Percentiles rank a stretch among this genome's conserved stretches.
phyloP scores from a whole-genome alignment of 176 grass and related monocot genomes.

The Metroxylon sagu region DNA sequence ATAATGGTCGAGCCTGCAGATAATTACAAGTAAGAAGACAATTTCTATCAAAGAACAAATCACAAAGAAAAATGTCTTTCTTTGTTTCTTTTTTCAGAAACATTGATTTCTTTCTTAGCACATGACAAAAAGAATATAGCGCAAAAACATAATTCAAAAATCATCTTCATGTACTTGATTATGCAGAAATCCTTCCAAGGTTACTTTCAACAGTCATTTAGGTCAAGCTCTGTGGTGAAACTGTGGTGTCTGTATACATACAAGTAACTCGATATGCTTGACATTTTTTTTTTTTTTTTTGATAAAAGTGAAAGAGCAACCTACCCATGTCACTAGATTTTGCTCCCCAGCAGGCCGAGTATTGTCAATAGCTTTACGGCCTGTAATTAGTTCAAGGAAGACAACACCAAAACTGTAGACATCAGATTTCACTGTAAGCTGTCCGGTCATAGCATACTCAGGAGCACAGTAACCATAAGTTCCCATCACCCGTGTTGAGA shows the following conservation, averaged over 20 bases:
- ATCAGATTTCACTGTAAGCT: constrained; percentile 90
- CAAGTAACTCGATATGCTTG: neutral
- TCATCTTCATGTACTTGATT: too few species aligned
- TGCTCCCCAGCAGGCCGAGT: constrained; percentile 56
- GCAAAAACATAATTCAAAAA: neutral
- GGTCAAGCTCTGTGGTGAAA: too few species aligned
- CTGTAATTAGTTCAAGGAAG: constrained; percentile 94
- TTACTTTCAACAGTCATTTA: too few species aligned
- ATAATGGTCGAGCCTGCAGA: constrained; percentile 87
- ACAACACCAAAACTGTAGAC: constrained; percentile 99
- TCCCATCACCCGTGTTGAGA: constrained; percentile 97
- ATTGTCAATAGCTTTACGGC: constrained; percentile 79
- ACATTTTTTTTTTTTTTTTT: neutral
- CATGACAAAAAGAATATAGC: too few species aligned
- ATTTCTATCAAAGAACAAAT: too few species aligned
- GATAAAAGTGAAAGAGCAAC: constrained; percentile 6
- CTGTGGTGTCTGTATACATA: too few species aligned
- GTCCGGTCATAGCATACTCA: constrained; percentile 99
- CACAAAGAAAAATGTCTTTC: too few species aligned
- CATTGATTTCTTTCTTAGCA: too few species aligned
- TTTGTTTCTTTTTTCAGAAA: too few species aligned
- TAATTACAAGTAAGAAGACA: neutral
- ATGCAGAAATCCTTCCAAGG: too few species aligned
- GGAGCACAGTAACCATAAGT: constrained; percentile 98
- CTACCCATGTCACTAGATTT: constrained; percentile 93